Evolutionary conservation across 768 basidiomycete species (phyloP), one percentile per base, ranked within the genome.

Genomic region (Arthromyces matolae): DNA sequence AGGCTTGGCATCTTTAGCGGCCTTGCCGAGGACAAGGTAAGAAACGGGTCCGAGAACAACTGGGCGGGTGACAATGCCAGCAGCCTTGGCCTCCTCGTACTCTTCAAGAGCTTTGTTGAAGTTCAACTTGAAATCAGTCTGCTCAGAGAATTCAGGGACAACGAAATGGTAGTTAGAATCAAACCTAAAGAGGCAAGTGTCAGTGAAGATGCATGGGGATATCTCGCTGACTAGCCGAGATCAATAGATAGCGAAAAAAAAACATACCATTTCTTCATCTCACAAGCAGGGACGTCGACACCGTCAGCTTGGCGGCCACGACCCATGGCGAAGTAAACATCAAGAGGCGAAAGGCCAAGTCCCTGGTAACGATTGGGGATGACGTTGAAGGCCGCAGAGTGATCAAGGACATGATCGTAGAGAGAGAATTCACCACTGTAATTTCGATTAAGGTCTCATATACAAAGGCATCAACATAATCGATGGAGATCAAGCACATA

Each of bases 131-230:
- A 98, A 97, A 56, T 95, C 84, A 24, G 86, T 89, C 60, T 80
- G 74, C 44, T 90, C 87, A 8, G 89, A 89, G 70, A 96, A 82
- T 73, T 96, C 96, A 47, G 94, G 94, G 50, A 98, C 96, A 68
- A 98, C 93, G 64, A 85, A 94, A 77, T 98, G 94, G 77, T 96
- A 98, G 82, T 96, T 97, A 42, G 92, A 93, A 72, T 96, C 93
- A 67, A 93, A 95, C 93, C 92, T 94, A 53, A 32, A 52, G 53
- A 25, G 48, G 44, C 38, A 48, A 42, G 40, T 45, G 18, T 42
- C 42, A 13, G 36, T 27, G n/a, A 29, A 42, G 45, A 48, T 50
- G 27, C 49, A 19, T 27, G 22, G 44, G 23, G 41, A 37, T 43
- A 43, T 42, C 20, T n/a, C n/a, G n/a, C n/a, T n/a, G n/a, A 29